Evolutionary conservation across 2,329 filamentous ascomycete species (phyloP).

Genomic region (Claviceps spartinae): DNA sequence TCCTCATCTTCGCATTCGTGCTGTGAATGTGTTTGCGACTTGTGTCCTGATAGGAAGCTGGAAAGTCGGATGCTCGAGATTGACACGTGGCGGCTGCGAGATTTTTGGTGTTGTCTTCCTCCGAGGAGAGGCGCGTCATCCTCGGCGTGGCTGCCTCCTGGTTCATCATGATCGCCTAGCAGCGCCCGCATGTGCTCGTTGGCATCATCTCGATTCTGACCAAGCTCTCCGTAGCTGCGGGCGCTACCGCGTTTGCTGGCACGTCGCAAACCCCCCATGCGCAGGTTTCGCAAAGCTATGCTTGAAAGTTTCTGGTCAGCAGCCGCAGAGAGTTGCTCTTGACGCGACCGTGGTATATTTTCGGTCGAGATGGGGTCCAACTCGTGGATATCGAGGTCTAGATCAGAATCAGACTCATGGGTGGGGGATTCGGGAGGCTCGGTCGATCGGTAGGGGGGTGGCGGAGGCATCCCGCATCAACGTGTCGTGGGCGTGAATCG

Average conservation of each 20-base stretch:
- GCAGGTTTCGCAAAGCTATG: conserved; percentile 60
- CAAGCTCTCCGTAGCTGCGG: conserved; percentile 47
- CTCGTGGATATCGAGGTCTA: conserved; percentile 67
- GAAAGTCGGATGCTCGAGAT: conserved; percentile 48
- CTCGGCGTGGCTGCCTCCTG: conserved; percentile 49
- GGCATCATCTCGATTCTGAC: conserved; percentile 38
- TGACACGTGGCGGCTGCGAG: conserved; percentile 16
- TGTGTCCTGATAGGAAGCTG: conserved; percentile 43
- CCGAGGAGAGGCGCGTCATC: conserved; percentile 58
- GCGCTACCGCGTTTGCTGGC: conserved; percentile 34
- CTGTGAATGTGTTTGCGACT: conserved; percentile 6
- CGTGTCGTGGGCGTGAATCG: background rate
- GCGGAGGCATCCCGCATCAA: conserved; percentile 41
- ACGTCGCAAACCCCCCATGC: conserved; percentile 50
- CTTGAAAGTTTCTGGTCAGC: conserved; percentile 37
- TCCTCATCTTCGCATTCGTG: conserved; percentile 23
- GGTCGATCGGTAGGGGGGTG: conserved; percentile 36
- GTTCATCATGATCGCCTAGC: conserved; percentile 48
- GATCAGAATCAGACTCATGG: conserved; percentile 59
- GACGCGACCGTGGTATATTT: conserved; percentile 18
- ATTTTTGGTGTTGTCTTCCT: conserved; percentile 14
- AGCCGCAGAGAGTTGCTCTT: conserved; percentile 19
- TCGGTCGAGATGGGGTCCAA: conserved; percentile 50
- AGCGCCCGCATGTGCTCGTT: conserved; percentile 56
- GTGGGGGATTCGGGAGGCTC: conserved; percentile 51